phyloP scores from a whole-genome alignment of 2,329 filamentous ascomycete species.

The Fusarium bulbicola region DNA sequence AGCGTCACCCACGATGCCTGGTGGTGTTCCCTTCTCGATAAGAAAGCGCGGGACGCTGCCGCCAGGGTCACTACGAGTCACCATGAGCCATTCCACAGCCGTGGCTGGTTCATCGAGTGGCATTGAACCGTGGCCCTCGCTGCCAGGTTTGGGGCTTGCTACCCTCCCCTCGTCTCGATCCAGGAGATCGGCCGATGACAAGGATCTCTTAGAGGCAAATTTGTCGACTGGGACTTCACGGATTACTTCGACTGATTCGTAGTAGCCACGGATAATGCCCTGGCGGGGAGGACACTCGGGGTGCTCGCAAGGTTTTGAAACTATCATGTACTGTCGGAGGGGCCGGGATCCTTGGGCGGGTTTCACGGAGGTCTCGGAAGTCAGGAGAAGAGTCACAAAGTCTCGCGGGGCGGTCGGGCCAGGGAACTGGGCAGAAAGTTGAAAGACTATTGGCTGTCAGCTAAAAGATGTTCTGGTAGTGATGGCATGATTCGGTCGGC shows the following conservation, averaged over 20 bases:
- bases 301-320: conserved; percentile 86
- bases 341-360: conserved; percentile 48
- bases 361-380: conserved; percentile 63
- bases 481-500: conserved; percentile 1
- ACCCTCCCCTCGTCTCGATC: conserved; percentile 41
- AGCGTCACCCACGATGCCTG: conserved; percentile 80
- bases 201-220: conserved; percentile 46
- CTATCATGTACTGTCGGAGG: conserved; percentile 80
- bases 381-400: conserved; percentile 83
- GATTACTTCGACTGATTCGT: conserved; percentile 92
- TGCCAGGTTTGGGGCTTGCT: conserved; percentile 18
- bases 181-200: conserved; percentile 46
- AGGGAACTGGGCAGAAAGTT: conserved; percentile 89
- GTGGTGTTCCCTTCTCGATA: conserved; percentile 88
- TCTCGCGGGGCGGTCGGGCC: conserved; percentile 88
- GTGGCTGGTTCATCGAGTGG: conserved; percentile 48
- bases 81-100: conserved; percentile 88
- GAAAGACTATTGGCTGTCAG: conserved; percentile 69
- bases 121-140: conserved; percentile 20
- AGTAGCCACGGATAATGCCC: conserved; percentile 84
- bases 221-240: conserved; percentile 75
- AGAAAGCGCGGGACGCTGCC: conserved; percentile 89
- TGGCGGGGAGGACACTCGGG: conserved; percentile 73
- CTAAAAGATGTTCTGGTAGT: conserved; percentile 10
- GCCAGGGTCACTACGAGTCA: conserved; percentile 87